Evolutionary conservation across 371 early-diverging fungal genomes (phyloP), one percentile per base, ranked within the genome.

Genomic region (Choanephora cucurbitarum): DNA sequence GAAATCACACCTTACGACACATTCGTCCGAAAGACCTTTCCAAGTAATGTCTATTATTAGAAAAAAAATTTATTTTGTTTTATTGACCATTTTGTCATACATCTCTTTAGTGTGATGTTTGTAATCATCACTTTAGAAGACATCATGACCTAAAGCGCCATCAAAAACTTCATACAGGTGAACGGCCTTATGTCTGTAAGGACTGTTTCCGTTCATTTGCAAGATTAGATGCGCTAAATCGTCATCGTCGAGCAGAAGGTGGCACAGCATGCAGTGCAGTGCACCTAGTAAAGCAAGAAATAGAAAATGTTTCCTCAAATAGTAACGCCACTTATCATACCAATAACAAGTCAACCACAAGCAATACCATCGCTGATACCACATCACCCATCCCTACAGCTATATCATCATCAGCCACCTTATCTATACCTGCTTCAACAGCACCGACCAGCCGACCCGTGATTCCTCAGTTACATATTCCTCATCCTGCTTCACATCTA

Each of bases 121-220:
- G 83, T 50, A 69, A 70, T 31, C 64, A 75, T 48, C 73, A 70
- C 44, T 90, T 90, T 66, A 78, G 88, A 39, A 77, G 91, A 7
- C 87, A 87, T 41, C 91, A 90, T 67, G 91, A 90, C 60, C 64
- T 90, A 45, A 89, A 89, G 71, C 79, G 91, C 28, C 91, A 91
- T 63, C 81, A 84, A 74, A 82, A 86, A 45, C 60, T 88, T 24
- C 91, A 91, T 56, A 88, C 91, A 5, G 91, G 91, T 5, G 89
- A 88, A 57, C 76, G 85, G 53, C 90, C 91, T 0, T 84, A 86
- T 54, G 62, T 66, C 15, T 75, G 73, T 44, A 58, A 58, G 44
- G 57, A 53, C 34, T 75, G 73, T 51, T 57, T 57, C 45, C 72
- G 90, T 22, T 78, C 87, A 50, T 91, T 91, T 77, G 85, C 91